These are phyloP conservation scores for Saprolegnia parasitica DNA, from an alignment of 352 stramenopile species.

Conservation along the genomic window DNA sequence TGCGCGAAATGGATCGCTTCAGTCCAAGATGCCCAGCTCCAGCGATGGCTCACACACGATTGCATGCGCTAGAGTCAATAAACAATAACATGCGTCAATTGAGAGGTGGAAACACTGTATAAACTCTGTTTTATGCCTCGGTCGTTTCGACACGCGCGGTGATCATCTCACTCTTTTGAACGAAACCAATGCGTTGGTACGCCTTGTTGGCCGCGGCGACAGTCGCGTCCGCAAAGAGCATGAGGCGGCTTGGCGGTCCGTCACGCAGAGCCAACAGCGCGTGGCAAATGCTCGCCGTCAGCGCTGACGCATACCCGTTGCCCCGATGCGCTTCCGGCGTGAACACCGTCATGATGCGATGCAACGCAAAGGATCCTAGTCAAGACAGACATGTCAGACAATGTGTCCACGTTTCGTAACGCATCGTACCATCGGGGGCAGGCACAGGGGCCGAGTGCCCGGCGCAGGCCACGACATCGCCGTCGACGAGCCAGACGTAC, in stretches of 20 bases:
- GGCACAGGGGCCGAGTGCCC: not conserved
- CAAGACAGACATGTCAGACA: not conserved
- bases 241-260: not conserved
- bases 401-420: not conserved
- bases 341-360: conserved; percentile 6
- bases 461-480: not conserved
- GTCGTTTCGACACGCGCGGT: not conserved
- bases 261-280: not conserved
- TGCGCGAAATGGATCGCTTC: too few relatives aligned
- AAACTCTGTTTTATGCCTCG: too few relatives aligned
- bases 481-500: not conserved
- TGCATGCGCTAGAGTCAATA: too few relatives aligned
- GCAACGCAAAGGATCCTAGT: not conserved
- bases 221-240: conserved; percentile 21
- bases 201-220: conserved; percentile 27
- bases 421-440: not conserved
- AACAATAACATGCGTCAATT: too few relatives aligned
- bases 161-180: conserved; percentile 7
- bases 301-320: conserved; percentile 14
- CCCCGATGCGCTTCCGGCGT: not conserved
- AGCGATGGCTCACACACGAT: too few relatives aligned
- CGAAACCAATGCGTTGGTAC: conserved; percentile 24
- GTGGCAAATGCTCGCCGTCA: conserved; percentile 12
- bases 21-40: too few relatives aligned
- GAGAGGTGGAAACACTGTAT: too few relatives aligned